Evolutionary conservation across 306 rosid genomes (phyloP).

Genomic region (Rosa multiflora): DNA sequence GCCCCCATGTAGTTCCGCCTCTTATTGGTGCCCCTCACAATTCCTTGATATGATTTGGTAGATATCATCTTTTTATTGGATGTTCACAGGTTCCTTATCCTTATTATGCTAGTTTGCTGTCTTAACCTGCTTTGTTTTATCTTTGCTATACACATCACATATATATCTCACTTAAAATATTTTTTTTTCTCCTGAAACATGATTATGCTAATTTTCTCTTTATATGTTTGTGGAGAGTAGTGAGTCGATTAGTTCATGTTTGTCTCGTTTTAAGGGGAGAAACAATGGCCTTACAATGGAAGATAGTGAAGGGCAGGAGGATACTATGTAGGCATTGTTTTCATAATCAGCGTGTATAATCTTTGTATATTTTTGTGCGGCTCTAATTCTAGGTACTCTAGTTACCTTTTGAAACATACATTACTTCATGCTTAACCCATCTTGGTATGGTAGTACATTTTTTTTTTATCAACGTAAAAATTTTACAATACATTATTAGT

Average conservation of each 20-base stretch:
- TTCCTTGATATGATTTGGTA: neutral
- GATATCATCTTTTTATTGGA: neutral
- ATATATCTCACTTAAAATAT: slow-evolving; percentile 3
- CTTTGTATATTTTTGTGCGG: no score
- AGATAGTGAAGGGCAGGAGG: slow-evolving; percentile 47
- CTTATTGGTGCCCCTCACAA: neutral
- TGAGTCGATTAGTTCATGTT: slow-evolving; percentile 41
- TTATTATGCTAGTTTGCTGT: no score
- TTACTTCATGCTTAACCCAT: no score
- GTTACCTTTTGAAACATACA: no score
- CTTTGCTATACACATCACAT: neutral
- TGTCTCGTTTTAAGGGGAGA: slow-evolving; percentile 53
- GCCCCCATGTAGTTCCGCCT: no score
- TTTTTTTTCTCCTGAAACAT: slow-evolving; percentile 35
- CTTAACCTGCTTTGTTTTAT: neutral
- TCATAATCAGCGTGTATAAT: slow-evolving; percentile 17
- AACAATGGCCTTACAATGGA: slow-evolving; percentile 42
- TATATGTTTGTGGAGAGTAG: slow-evolving; percentile 66
- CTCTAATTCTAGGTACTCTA: no score
- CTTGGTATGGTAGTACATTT: no score
- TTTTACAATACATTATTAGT: no score
- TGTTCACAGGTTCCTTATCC: neutral
- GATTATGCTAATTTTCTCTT: slow-evolving; percentile 81
- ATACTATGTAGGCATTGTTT: slow-evolving; percentile 40
- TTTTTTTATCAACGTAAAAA: no score